Percentiles rank a stretch among this genome's conserved stretches.
Conservation (phyloP, 2,329 filamentous ascomycete genomes). For the Fusarium fujikuroi region DNA sequence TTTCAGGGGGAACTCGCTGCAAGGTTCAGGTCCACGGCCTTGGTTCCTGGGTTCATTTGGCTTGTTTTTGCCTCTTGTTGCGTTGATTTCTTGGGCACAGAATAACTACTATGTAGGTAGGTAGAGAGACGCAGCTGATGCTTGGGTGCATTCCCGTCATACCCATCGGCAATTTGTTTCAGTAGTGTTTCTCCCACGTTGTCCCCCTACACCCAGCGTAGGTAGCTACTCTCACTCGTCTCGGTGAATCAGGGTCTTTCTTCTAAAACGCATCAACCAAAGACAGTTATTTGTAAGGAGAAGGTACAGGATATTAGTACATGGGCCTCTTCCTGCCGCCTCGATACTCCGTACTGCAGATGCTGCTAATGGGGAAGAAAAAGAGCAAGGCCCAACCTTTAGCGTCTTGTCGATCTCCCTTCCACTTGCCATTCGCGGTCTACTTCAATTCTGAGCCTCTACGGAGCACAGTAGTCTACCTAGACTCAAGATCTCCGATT, state of each 20-base stretch:
- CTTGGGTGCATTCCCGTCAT: constrained; percentile 3
- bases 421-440: constrained; percentile 24
- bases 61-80: background rate
- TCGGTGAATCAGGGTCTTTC: constrained; percentile 22
- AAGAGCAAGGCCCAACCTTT: constrained; percentile 33
- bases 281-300: background rate
- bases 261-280: constrained; percentile 13
- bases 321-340: constrained; percentile 18
- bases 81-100: constrained; percentile 7
- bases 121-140: constrained; percentile 3
- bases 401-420: constrained; percentile 41
- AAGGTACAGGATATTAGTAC: background rate
- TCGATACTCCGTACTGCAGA: constrained; percentile 15
- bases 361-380: constrained; percentile 26
- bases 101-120: background rate
- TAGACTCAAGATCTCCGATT: constrained; percentile 7
- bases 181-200: constrained; percentile 18
- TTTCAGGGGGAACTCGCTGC: constrained; percentile 1
- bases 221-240: background rate
- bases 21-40: constrained; percentile 17
- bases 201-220: background rate
- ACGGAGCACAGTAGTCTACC: background rate
- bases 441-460: constrained; percentile 8
- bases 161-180: constrained; percentile 17
- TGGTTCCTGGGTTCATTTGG: constrained; percentile 7